Evolutionary conservation across 768 basidiomycete species (phyloP), one percentile per base, ranked within the genome.

Genomic region (Tephrocybe sp.): DNA sequence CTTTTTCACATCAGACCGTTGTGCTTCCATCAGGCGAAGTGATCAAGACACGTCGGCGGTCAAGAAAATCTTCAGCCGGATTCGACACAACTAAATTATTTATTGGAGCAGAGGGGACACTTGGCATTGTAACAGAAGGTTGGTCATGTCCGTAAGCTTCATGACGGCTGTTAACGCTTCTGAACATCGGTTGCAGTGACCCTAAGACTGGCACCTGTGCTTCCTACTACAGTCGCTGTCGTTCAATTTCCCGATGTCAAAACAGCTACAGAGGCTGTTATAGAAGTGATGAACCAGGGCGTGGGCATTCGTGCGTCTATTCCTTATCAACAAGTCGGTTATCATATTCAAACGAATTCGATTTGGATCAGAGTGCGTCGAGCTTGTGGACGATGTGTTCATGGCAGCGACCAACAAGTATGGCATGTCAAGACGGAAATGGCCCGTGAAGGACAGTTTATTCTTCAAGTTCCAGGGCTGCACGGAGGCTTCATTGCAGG

Each of bases 41-140:
- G 11, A 94, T 97, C 63, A 94, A 94, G 61, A 97, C 94, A 1
- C 82, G 92, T 3, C 71, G 76, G 19, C 74, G 88, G 22, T 76
- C 88, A 3, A 73, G 92, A 27, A 96, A 97, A 62, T 92, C 87
- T 0, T 86, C 92, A 0, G 90, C 92, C 0, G 93, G 94, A 1
- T 93, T 88, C 52, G 93, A 96, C 59, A 69, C 77, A 1, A 92
- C 89, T 0, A 93, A 93, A 51, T 60, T 93, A 5, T 93, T 95
- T 66, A 87, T 94, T 41, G 92, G 92, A 19, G 90, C 90, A 0
- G 78, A 79, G 57, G 80, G 80, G 2, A 89, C 92, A 0, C 72
- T 96, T 19, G 94, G 94, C 1, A 91, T 97, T 44, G 78, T 97
- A 15, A 94, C 92, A 0, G 93, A 97, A 74, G 83, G 89, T 81